These are phyloP conservation scores for Solidago caesia DNA, from an alignment of 129 eudicot genomes.

Conservation along the genomic window DNA sequence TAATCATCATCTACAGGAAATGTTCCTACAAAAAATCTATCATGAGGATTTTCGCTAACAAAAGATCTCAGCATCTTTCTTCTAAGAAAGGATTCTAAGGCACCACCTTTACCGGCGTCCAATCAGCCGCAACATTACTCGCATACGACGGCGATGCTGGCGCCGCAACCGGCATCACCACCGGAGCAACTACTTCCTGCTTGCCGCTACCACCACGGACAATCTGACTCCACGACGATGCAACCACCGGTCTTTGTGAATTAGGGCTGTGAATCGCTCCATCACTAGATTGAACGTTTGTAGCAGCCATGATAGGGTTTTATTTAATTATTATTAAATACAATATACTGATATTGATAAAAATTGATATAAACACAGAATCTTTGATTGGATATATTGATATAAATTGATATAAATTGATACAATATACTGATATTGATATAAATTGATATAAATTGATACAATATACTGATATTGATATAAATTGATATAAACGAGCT, in stretches of 20 bases:
- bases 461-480: too few relatives aligned
- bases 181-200: slow-evolving; percentile 27
- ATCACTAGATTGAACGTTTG: slow-evolving; percentile 34
- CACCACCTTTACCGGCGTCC: slow-evolving; percentile 33
- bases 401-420: too few relatives aligned
- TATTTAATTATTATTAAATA: slow-evolving; percentile 1
- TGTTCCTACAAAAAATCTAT: too few relatives aligned
- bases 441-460: too few relatives aligned
- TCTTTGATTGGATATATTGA: too few relatives aligned
- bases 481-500: too few relatives aligned
- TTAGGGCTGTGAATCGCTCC: slow-evolving; percentile 28
- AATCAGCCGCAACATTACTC: slow-evolving; percentile 19
- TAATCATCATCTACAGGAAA: background rate
- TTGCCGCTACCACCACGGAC: slow-evolving; percentile 47
- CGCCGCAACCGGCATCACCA: slow-evolving; percentile 24
- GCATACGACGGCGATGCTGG: slow-evolving; percentile 35
- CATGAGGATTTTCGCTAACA: background rate
- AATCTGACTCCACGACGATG: slow-evolving; percentile 53
- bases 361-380: too few relatives aligned
- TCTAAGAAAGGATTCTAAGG: background rate
- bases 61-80: background rate
- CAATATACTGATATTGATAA: too few relatives aligned
- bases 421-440: too few relatives aligned
- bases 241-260: slow-evolving; percentile 23
- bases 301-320: slow-evolving; percentile 38